Percentiles rank a stretch among this genome's conserved stretches.
Conservation (phyloP, 176 grass and related monocot genomes). For the Triticum timopheevii region DNA sequence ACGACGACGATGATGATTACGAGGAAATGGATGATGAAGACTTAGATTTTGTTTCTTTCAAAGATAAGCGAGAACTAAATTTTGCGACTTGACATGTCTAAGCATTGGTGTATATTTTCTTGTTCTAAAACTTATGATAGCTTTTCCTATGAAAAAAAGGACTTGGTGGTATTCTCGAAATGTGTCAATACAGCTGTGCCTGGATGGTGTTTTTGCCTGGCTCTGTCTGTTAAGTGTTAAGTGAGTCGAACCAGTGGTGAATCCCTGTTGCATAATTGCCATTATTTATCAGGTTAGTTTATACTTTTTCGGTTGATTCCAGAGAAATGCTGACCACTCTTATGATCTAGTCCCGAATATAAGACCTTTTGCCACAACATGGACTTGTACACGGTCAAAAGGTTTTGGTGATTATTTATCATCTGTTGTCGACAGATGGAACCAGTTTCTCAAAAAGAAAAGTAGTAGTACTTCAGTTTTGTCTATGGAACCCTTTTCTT, state of each 20-base stretch:
- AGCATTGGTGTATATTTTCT: constrained; percentile 45
- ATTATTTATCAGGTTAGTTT: constrained; percentile 23
- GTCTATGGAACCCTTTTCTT: neutral
- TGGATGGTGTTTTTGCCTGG: neutral
- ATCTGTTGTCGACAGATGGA: neutral
- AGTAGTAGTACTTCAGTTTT: neutral
- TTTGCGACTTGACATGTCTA: constrained; percentile 40
- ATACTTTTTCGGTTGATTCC: constrained; percentile 9
- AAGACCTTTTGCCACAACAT: neutral
- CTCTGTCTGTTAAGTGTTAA: constrained; percentile 9
- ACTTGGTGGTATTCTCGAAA: constrained; percentile 19
- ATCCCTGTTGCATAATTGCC: neutral
- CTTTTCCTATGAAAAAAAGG: constrained; percentile 19
- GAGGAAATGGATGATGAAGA: constrained; percentile 61
- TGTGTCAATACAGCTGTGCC: constrained; percentile 22
- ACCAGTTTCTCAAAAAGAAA: no score
- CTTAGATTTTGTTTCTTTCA: constrained; percentile 64
- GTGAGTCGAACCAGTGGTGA: neutral
- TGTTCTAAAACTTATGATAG: neutral
- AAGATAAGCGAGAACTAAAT: constrained; percentile 64
- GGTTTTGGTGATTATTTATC: neutral
- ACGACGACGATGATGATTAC: constrained; percentile 35
- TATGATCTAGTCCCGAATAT: neutral
- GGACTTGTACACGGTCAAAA: neutral
- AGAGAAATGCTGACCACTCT: neutral